phyloP scores from a whole-genome alignment of 208 protist genomes.

The Crithidia brevicula region DNA sequence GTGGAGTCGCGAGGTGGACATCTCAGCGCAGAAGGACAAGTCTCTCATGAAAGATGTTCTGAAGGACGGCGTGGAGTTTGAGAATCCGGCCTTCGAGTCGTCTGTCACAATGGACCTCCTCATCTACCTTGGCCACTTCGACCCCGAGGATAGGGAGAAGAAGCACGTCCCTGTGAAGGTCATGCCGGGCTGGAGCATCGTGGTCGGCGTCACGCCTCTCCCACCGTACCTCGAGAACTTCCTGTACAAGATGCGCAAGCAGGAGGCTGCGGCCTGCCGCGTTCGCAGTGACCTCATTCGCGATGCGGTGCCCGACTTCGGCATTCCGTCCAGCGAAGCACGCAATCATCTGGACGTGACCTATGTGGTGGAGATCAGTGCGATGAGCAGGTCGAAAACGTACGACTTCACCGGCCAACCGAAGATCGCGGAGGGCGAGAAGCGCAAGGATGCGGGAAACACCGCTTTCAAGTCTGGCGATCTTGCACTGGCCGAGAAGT shows the following conservation, averaged over 20 bases:
- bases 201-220: constrained; percentile 67
- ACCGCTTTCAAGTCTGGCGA: constrained; percentile 73
- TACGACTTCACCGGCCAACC: constrained; percentile 67
- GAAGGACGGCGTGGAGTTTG: constrained; percentile 73
- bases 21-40: constrained; percentile 72
- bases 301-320: constrained; percentile 55
- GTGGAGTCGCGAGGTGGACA: constrained; percentile 82
- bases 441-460: constrained; percentile 84
- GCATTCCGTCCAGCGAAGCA: constrained; percentile 46
- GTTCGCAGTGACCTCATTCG: constrained; percentile 48
- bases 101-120: constrained; percentile 61
- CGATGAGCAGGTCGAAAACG: constrained; percentile 57
- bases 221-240: constrained; percentile 75
- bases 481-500: constrained; percentile 62
- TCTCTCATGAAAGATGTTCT: constrained; percentile 81
- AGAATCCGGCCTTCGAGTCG: constrained; percentile 84
- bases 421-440: constrained; percentile 68
- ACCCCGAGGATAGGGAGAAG: constrained; percentile 46
- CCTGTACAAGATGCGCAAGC: constrained; percentile 74
- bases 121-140: constrained; percentile 56
- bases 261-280: constrained; percentile 72
- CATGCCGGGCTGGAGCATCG: constrained; percentile 48
- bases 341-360: constrained; percentile 44
- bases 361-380: constrained; percentile 75
- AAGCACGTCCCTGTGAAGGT: constrained; percentile 49